Evolutionary conservation across 768 basidiomycete genomes (phyloP), one percentile per base, ranked within the genome.

Genomic region (Chalciporus sphaerocephalus): DNA sequence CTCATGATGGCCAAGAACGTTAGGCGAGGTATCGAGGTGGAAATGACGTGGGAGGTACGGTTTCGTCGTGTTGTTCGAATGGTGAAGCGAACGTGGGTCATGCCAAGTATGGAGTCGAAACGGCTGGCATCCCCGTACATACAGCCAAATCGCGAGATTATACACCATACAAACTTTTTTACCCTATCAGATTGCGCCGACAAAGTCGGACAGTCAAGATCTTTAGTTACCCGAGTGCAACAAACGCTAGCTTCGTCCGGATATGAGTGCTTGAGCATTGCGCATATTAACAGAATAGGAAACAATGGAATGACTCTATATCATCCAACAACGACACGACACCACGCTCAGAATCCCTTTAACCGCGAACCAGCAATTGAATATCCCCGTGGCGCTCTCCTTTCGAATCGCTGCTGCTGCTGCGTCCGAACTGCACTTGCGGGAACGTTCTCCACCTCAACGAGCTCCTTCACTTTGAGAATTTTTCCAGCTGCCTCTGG

Each of bases 361-460:
- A 71, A 40, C 39, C 58, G 61, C 44, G 72, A 66, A 10, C 64
- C 60, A 16, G 67, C 61, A 16, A 90, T 78, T 39, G 73, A 73
- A 49, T 86, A 92, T 12, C 89, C 90, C 36, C 83, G 70, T 10
- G 74, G 65, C 9, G 87, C 78, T 62, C 74, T 80, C 58, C 89
- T 71, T 50, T 85, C 84, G 56, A 65, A 62, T 54, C 80, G 74
- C 70, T 85, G 82, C 67, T 88, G 74, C 50, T 76, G 69, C 60
- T 81, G 81, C n/a, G 80, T 84, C 68, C 75, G 74, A 20, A 92
- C 88, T 44, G 75, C 69, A 25, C 74, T 72, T 20, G 71, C 70
- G 0, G 84, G 78, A 13, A 96, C 92, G 60, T 94, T 95, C 64
- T 83, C 76, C 34, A 97, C 92, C 59, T 87, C 78, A 9, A 96